phyloP scores from a whole-genome alignment of 1,139 yeast species.

The Taphrina flavorubra region DNA sequence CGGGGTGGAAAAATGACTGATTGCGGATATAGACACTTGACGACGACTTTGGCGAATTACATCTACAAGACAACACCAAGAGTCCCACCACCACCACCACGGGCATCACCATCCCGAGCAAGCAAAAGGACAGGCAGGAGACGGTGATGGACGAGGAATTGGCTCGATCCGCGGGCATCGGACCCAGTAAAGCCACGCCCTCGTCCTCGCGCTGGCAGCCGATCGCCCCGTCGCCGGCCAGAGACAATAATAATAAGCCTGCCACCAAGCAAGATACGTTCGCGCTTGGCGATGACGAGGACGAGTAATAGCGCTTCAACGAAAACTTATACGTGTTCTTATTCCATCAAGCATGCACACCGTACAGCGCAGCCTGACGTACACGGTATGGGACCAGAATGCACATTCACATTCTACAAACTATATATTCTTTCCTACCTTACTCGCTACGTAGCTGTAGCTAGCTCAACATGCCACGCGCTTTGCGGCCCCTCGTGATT shows the following conservation, averaged over 20 bases:
- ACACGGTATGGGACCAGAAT: too few relatives aligned
- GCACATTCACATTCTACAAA: too few relatives aligned
- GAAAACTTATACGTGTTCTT: too few relatives aligned
- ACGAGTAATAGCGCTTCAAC: conserved; percentile 1
- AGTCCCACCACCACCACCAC: background rate
- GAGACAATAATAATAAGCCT: background rate
- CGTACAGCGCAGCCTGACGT: too few relatives aligned
- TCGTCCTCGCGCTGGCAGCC: conserved; percentile 23
- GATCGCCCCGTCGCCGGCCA: conserved; percentile 4
- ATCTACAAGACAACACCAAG: conserved; percentile 26
- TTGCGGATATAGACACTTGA: conserved; percentile 21
- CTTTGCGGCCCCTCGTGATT: too few relatives aligned
- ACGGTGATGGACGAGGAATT: conserved; percentile 1
- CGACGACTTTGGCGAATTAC: conserved; percentile 32
- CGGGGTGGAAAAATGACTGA: background rate
- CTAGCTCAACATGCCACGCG: too few relatives aligned
- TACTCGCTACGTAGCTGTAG: background rate
- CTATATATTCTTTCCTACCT: background rate
- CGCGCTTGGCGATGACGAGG: conserved; percentile 27
- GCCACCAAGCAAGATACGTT: conserved; percentile 1
- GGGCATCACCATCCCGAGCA: conserved; percentile 10
- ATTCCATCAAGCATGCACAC: too few relatives aligned
- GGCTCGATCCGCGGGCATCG: conserved; percentile 30
- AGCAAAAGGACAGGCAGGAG: conserved; percentile 4
- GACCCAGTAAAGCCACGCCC: conserved; percentile 19